These are phyloP conservation scores for Trypanosoma vivax DNA, from an alignment of 208 protist genomes.

Conservation along the genomic window DNA sequence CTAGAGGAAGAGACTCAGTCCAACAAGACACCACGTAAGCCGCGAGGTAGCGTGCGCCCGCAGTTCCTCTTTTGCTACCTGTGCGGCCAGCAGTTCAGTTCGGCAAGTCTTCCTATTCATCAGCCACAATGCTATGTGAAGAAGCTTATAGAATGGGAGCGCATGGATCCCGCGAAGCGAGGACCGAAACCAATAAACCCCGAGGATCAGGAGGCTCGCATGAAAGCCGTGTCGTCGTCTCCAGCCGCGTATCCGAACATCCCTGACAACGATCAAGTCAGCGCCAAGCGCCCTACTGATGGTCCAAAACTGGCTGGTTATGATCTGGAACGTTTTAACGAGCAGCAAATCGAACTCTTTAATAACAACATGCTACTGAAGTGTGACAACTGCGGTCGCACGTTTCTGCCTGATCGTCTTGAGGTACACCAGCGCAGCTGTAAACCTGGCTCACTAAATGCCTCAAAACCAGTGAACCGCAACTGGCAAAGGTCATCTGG, in stretches of 20 bases:
- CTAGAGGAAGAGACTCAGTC: constrained; percentile 50
- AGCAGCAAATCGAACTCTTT: constrained; percentile 68
- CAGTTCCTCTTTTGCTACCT: constrained; percentile 87
- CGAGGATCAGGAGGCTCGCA: constrained; percentile 47
- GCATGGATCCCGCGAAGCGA: constrained; percentile 56
- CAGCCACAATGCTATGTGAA: constrained; percentile 90
- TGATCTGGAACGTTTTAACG: constrained; percentile 73
- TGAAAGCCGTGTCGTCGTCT: too few relatives aligned
- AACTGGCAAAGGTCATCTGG: background rate
- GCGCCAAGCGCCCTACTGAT: background rate
- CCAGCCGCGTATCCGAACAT: too few relatives aligned
- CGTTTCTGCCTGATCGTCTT: constrained; percentile 86
- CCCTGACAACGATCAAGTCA: constrained; percentile 1
- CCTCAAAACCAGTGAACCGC: constrained; percentile 28
- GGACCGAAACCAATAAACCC: constrained; percentile 65
- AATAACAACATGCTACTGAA: constrained; percentile 55
- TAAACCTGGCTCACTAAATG: constrained; percentile 42
- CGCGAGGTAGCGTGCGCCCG: constrained; percentile 28
- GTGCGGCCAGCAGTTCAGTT: constrained; percentile 86
- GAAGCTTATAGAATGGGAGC: constrained; percentile 85
- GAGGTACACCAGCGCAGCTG: constrained; percentile 85
- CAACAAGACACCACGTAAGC: constrained; percentile 3
- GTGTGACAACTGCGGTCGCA: constrained; percentile 87
- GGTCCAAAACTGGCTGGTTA: constrained; percentile 12
- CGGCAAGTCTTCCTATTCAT: constrained; percentile 80